phyloP scores from a whole-genome alignment of 2,329 filamentous ascomycete species.

The Fusarium papillatum region DNA sequence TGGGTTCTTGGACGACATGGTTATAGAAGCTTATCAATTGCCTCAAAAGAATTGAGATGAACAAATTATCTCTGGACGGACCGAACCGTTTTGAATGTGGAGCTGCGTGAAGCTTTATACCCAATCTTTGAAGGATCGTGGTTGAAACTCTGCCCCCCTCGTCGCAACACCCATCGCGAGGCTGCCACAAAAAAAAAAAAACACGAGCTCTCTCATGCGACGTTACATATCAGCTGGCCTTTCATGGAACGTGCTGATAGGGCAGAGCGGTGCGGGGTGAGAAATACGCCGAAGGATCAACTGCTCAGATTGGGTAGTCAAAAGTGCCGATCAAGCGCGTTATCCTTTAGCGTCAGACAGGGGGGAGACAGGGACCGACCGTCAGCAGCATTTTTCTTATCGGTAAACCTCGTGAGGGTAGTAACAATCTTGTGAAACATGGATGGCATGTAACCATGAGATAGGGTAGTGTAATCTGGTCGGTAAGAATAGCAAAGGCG shows the following conservation, averaged over 20 bases:
- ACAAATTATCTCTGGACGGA: not conserved
- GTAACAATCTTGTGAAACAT: not conserved
- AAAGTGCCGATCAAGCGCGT: not conserved
- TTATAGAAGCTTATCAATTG: not conserved
- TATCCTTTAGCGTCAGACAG: not conserved
- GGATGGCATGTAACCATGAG: not conserved
- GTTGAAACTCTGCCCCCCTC: not conserved
- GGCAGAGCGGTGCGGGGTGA: not conserved
- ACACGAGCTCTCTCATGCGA: not conserved
- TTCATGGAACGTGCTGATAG: constrained; percentile 1
- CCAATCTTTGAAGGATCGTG: not conserved
- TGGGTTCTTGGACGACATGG: constrained; percentile 2
- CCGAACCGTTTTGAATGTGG: not conserved
- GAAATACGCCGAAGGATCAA: not conserved
- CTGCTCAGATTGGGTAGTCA: not conserved
- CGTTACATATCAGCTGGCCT: not conserved
- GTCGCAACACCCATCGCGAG: constrained; percentile 1
- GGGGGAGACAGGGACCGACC: not conserved
- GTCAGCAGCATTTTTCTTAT: not conserved
- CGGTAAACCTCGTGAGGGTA: not conserved
- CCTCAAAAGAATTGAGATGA: not conserved
- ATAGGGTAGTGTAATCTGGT: not conserved
- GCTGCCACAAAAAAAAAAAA: not conserved
- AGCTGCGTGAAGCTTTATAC: not conserved
- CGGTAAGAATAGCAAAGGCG: not conserved